phyloP scores from a whole-genome alignment of 192 early-diverging fungal species.

The Geranomyces variabilis region DNA sequence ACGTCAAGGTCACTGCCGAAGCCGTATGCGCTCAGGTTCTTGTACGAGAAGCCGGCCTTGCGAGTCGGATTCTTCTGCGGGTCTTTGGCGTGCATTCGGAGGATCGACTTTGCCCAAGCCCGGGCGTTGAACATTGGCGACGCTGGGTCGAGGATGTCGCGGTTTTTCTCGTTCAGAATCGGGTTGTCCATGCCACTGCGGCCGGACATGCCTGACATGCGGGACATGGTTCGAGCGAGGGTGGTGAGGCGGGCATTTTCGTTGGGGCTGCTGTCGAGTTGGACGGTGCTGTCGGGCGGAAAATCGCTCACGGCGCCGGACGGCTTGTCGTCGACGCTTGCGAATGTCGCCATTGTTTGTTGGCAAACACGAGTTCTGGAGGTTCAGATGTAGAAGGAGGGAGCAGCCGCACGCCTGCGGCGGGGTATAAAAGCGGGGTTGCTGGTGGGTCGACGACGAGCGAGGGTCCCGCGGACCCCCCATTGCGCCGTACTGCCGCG shows the following conservation, averaged over 20 bases:
- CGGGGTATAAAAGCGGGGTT: no score
- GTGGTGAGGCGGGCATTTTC: conserved; percentile 1
- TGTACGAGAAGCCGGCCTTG: conserved; percentile 15
- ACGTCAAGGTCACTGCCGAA: conserved; percentile 11
- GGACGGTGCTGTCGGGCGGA: no score
- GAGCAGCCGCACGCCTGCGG: no score
- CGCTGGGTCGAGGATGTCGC: conserved; percentile 9
- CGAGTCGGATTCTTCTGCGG: background rate
- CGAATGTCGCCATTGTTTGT: no score
- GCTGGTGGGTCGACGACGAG: no score
- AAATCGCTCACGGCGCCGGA: no score
- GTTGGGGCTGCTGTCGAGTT: background rate
- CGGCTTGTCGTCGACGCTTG: no score
- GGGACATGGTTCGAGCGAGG: background rate
- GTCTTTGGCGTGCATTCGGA: background rate
- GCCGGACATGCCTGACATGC: background rate
- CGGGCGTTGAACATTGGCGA: conserved; percentile 20
- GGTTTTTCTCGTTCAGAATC: background rate
- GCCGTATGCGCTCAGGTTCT: conserved; percentile 21
- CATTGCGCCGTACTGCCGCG: no score
- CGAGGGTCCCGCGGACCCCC: no score
- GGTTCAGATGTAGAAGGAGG: no score
- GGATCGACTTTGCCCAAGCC: conserved; percentile 16
- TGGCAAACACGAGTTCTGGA: no score
- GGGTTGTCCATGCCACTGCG: background rate